phyloP scores from a whole-genome alignment of 768 basidiomycete species.

The Russula dissimulans region DNA sequence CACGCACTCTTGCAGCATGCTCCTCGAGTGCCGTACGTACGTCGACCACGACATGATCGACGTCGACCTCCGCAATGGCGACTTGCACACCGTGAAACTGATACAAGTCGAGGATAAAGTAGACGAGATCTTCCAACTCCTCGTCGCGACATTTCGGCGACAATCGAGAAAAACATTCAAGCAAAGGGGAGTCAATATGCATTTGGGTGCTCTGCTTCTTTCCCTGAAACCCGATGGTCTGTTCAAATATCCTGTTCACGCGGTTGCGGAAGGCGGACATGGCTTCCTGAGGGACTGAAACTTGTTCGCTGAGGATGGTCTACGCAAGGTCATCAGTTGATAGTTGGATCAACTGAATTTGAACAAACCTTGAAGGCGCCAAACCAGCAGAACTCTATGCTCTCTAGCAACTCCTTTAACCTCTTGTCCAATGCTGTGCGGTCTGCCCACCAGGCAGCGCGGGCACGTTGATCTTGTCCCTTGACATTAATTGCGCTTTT shows the following conservation, averaged over 20 bases:
- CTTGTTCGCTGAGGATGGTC: constrained; percentile 54
- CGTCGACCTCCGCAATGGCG: constrained; percentile 84
- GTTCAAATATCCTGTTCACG: constrained; percentile 69
- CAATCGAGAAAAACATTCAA: constrained; percentile 80
- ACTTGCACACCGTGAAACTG: constrained; percentile 88
- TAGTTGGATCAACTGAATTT: not conserved
- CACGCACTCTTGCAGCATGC: constrained; percentile 37
- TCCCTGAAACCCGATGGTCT: constrained; percentile 50
- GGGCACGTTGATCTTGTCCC: constrained; percentile 52
- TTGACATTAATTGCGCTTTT: constrained; percentile 64
- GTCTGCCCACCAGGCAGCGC: constrained; percentile 80
- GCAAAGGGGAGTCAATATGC: constrained; percentile 60
- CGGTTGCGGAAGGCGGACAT: constrained; percentile 52
- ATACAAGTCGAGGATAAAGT: constrained; percentile 89
- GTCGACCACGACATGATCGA: constrained; percentile 84
- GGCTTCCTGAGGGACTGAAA: constrained; percentile 33
- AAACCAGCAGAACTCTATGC: constrained; percentile 93
- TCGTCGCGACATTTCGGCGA: constrained; percentile 81
- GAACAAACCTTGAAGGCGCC: constrained; percentile 86
- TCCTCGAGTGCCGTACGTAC: constrained; percentile 71
- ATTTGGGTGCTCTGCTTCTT: constrained; percentile 47
- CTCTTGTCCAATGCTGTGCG: constrained; percentile 68
- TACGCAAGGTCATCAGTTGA: constrained; percentile 21
- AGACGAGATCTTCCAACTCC: constrained; percentile 90
- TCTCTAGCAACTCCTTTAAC: constrained; percentile 63